phyloP scores from a whole-genome alignment of 2,329 filamentous ascomycete genomes.

The Trichoderma asperellum region DNA sequence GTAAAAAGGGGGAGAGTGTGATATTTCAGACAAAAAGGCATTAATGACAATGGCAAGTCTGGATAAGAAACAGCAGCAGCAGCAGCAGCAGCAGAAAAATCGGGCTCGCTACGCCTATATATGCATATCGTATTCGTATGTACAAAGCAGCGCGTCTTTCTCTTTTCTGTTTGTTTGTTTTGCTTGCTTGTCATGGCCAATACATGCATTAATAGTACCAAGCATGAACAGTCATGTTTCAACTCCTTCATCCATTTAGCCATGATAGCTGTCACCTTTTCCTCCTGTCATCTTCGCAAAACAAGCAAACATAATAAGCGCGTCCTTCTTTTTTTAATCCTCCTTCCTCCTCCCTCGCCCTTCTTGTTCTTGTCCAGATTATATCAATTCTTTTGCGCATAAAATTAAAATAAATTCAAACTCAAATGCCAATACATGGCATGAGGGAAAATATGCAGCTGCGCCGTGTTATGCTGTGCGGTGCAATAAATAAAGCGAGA shows the following conservation, averaged over 20 bases:
- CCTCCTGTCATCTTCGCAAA: neutral
- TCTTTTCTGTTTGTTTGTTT: neutral
- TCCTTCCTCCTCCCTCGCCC: neutral
- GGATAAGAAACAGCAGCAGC: neutral
- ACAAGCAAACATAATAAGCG: neutral
- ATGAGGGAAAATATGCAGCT: neutral
- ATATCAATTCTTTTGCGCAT: neutral
- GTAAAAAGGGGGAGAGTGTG: neutral
- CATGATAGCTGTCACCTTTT: neutral
- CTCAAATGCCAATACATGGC: neutral
- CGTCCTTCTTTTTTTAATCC: neutral
- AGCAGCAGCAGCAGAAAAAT: neutral
- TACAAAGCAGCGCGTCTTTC: slow-evolving; percentile 19
- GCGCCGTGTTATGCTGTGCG: slow-evolving; percentile 4
- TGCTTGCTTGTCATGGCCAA: neutral
- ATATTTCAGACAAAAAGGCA: neutral
- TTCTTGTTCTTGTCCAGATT: slow-evolving; percentile 1
- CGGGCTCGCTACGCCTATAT: slow-evolving; percentile 17
- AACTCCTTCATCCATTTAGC: neutral
- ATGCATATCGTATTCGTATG: slow-evolving; percentile 25
- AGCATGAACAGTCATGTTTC: neutral
- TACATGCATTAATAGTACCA: neutral
- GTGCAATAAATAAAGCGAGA: slow-evolving; percentile 5
- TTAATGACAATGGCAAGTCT: neutral
- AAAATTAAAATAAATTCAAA: neutral